phyloP scores from a whole-genome alignment of 495 filamentous ascomycete genomes.

The Aspergillus diversus region DNA sequence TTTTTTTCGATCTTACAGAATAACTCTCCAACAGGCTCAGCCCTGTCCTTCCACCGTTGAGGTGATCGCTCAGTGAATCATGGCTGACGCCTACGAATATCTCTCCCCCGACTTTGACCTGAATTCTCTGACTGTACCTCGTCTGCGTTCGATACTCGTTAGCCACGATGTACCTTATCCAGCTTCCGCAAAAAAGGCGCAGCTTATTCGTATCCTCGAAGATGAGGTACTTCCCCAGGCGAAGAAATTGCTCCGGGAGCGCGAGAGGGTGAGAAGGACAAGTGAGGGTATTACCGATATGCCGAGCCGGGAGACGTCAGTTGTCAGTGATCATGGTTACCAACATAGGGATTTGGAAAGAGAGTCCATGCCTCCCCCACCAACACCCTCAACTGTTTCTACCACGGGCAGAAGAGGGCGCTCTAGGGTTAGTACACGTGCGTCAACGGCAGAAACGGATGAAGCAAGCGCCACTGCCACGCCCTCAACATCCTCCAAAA shows the following conservation, averaged over 20 bases:
- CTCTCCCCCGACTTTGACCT: slow-evolving; percentile 85
- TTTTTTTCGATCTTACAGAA: slow-evolving; percentile 5
- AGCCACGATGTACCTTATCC: slow-evolving; percentile 84
- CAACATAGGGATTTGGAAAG: slow-evolving; percentile 33
- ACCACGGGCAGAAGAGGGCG: slow-evolving; percentile 44
- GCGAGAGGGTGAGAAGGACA: slow-evolving; percentile 74
- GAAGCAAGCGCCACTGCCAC: slow-evolving; percentile 37
- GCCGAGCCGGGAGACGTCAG: slow-evolving; percentile 58
- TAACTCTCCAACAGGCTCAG: too few relatives aligned
- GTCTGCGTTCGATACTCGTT: slow-evolving; percentile 85
- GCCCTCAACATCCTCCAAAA: slow-evolving; percentile 33
- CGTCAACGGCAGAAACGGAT: slow-evolving; percentile 43
- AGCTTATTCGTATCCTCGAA: slow-evolving; percentile 83
- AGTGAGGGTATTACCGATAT: slow-evolving; percentile 85
- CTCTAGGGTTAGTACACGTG: slow-evolving; percentile 43
- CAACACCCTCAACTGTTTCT: slow-evolving; percentile 47
- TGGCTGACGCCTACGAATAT: slow-evolving; percentile 78
- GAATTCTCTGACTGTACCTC: slow-evolving; percentile 76
- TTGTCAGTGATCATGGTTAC: slow-evolving; percentile 49
- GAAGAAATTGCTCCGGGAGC: slow-evolving; percentile 70
- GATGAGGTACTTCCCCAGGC: slow-evolving; percentile 77
- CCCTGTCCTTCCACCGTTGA: slow-evolving; percentile 1
- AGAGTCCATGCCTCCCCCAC: slow-evolving; percentile 51
- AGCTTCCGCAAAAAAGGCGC: slow-evolving; percentile 82
- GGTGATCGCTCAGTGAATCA: slow-evolving; percentile 37